Evolutionary conservation across 176 grass and related monocot species (phyloP).

Genomic region (Melocanna baccifera): DNA sequence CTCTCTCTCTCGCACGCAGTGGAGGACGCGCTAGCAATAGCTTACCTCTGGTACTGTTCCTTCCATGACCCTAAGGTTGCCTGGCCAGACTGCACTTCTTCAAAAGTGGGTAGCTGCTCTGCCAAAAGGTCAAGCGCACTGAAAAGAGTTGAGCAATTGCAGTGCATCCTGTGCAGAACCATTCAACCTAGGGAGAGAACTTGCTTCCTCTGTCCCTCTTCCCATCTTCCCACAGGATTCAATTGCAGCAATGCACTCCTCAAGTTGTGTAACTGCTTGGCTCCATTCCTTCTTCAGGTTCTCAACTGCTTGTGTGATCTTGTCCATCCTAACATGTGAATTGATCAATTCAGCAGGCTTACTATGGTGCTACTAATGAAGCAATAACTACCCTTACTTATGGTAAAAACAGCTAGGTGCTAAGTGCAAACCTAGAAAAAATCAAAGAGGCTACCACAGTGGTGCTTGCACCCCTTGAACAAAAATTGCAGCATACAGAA

Average conservation of each 20-base stretch:
- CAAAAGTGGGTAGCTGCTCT: constrained; percentile 68
- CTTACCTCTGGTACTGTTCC: constrained; percentile 63
- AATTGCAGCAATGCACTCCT: constrained; percentile 48
- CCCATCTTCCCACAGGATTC: constrained; percentile 57
- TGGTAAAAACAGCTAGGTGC: no score
- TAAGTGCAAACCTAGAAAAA: no score
- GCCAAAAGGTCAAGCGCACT: constrained; percentile 73
- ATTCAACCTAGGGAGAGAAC: constrained; percentile 65
- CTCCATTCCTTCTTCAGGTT: constrained; percentile 74
- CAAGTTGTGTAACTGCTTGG: constrained; percentile 46
- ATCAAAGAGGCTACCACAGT: no score
- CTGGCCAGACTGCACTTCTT: constrained; percentile 62
- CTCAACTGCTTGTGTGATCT: constrained; percentile 63
- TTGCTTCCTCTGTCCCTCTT: constrained; percentile 66
- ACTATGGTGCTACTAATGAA: no score
- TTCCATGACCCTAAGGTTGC: constrained; percentile 63
- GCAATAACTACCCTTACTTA: no score
- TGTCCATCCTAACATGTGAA: constrained; percentile 29
- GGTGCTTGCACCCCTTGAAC: no score
- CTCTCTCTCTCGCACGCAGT: no score
- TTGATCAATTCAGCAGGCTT: no score
- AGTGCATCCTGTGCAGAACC: constrained; percentile 62
- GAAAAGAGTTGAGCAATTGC: constrained; percentile 62
- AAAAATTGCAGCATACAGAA: no score
- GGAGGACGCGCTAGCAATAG: neutral